Evolutionary conservation across 345 rosid species (phyloP), one percentile per base, ranked within the genome.

Genomic region (Populus deltoides): DNA sequence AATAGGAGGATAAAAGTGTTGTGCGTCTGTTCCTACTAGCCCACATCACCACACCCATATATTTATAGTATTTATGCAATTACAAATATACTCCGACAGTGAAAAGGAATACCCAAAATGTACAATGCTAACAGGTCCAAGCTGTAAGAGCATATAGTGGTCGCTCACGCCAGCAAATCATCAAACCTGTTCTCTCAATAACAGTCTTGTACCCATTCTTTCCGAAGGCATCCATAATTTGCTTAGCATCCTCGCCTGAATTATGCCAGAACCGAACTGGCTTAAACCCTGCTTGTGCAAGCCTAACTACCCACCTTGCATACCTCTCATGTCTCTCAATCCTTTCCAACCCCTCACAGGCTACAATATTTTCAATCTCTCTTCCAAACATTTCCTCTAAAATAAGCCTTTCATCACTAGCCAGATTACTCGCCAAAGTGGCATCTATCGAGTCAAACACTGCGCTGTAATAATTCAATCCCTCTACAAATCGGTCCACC

Each of bases 101-200:
- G 45, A 41, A 9, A 41, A 41, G 11, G 45, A 41, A 41, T 41
- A 41, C 51, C 17, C 51, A 45, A 24, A n/a, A 70, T 70, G 51
- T 10, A 53, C 6, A 57, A 20, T 16, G 39, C 81, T 75, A 86
- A 82, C 86, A 79, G 41, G 83, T 87, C 92, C 92, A 87, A 15
- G 92, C 84, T 6, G 89, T 89, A 35, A 86, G 84, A 22, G 92
- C 87, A 70, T 87, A 87, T 1, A 90, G 65, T 11, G 93, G 90
- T 41, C 89, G 80, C 15, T 85, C 90, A 72, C 86, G 84, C 93
- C 93, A 90, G 72, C 90, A 90, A 67, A 87, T 87, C 87, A 82
- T 89, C 74, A 82, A 72, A 33, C 90, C 80, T 12, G 81, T 63
- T 57, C 83, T 85, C 77, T 86, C 88, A 10, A 72, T 72, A 12